Evolutionary conservation across 768 basidiomycete species (phyloP), one percentile per base, ranked within the genome.

Genomic region (Mycena chlorophos): DNA sequence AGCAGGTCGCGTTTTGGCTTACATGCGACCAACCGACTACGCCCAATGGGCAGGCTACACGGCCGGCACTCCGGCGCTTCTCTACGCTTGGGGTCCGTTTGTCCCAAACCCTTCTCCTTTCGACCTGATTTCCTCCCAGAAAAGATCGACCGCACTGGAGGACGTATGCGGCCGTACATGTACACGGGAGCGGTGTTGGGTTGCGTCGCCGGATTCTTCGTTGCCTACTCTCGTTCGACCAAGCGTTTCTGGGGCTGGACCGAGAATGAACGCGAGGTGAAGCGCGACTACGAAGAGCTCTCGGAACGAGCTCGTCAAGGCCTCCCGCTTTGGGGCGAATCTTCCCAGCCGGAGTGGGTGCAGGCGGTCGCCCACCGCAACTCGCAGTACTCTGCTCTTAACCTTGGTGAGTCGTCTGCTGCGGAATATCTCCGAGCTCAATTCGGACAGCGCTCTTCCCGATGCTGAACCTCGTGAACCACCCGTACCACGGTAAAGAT

Each of bases 201-300:
- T 10, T 91, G 95, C 72, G 68, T 85, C 51, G 94, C 90, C 12
- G 96, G 96, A 19, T 98, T 98, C 82, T 70, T 98, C 66, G 69
- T 96, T 51, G 92, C 95, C 8, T 98, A 98, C 74, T 92, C 95
- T 73, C 80, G 88, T 52, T 93, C 91, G 29, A 89, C 65, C 93
- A 91, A 83, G 68, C 92, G 93, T n/a, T 91, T 96, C 78, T 94
- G 91, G 91, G 93, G 93, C 49, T 95, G 92, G 93, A 75, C 84
- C 5, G 93, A 96, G 73, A 96, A 96, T 73, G 82, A 84, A 60
- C 78, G 83, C 16, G 96, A 98, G 70, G 82, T 89, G 61, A 82
- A 82, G 49, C 79, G 76, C 71, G 96, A 98, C 68, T 66, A 86
- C 37, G 78, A 77, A 16, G 96, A 98, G 70, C 76, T 98, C 40